Evolutionary conservation across 2,329 filamentous ascomycete species (phyloP), one percentile per base, ranked within the genome.

Genomic region (Huntiella decipiens): DNA sequence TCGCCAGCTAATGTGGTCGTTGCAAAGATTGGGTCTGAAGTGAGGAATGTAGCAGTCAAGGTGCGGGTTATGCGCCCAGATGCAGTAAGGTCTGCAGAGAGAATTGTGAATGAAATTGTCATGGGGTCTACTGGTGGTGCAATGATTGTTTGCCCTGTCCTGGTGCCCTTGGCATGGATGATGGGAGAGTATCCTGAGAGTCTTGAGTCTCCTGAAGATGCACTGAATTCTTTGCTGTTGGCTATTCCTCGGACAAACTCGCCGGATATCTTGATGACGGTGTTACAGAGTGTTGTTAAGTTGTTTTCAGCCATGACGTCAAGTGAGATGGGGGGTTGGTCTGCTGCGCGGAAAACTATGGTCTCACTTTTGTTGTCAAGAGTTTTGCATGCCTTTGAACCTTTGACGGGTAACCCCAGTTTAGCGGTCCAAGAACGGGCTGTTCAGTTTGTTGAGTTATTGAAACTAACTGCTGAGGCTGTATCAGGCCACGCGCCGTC

Each of bases 381-480:
- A 2, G 76, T 95, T 5, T 73, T 93, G 15, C 75, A 91, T 57
- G 80, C 83, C 41, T 65, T 94, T 16, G 87, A 96, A 55, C 74
- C 78, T 1, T 62, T 96, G 12, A 76, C 78, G 0, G 68, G 79
- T 36, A 85, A 96, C 58, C 87, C 88, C 0, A 84, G 78, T 54
- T 68, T 98, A 1, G 91, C 98, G 58, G 86, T 98, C 3, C 91
- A 98, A 61, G 91, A 96, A 60, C 76, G 91, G 47, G 81, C 87
- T 3, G 87, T 95, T 1, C 87, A 95, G 57, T 92, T 94, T 54
- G 71, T 86, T 0, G 91, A 98, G 58, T 68, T 96, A 10, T 74
- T 96, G 55, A 85, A 85, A 49, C 68, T 98, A 38, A 85, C 84
- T 2, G 77, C 78, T 1, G 91, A 98, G 63, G 86, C 88, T 11